Evolutionary conservation across 1,139 yeast species (phyloP), one percentile per base, ranked within the genome.

Genomic region (Yamadazyma sp.): DNA sequence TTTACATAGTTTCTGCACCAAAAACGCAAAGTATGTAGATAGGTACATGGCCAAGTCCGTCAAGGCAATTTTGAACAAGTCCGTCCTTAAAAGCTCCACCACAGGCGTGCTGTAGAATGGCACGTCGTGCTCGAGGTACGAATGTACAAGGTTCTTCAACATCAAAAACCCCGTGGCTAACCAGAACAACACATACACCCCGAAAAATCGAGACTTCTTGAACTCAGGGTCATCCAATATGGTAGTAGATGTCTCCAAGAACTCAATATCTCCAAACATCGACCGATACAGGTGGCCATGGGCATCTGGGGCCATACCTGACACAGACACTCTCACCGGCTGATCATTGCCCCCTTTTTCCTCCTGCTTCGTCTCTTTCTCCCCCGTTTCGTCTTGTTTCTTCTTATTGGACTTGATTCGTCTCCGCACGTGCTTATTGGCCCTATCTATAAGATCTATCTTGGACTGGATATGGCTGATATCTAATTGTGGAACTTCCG

Each of bases 1-100:
- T 43, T 66, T 67, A 42, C 84, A 69, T 3, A 68, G 59, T 35
- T 57, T 44, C 48, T 88, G 96, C 31, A 86, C 51, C 2, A 68
- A 52, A 30, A 71, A 79, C 1, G 81, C 72, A 29, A 77, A 60
- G 53, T 82, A 88, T 25, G 78, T 74, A 13, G 78, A 54, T 22
- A 82, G 48, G 53, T 87, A 88, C 92, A 88, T 84, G 31, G 58
- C 58, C 29, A 80, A 59, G 56, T 88, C 96, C 1, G 86, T 79
- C 16, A 82, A 46, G 0, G 79, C 95, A 21, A 88, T 81, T 47
- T 75, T 73, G 42, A 76, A 46, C 15, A 87, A 38, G 48, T 86
- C 90, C 23, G 70, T 67, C 6, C 66, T 52, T 59, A 88, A 63
- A 8, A 77, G 63, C 25, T 50, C 45, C 27, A 82, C 59, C 22